Base-by-base conservation (phyloP, 2,329 filamentous ascomycete species). In the Fusarium xyrophilum region DNA sequence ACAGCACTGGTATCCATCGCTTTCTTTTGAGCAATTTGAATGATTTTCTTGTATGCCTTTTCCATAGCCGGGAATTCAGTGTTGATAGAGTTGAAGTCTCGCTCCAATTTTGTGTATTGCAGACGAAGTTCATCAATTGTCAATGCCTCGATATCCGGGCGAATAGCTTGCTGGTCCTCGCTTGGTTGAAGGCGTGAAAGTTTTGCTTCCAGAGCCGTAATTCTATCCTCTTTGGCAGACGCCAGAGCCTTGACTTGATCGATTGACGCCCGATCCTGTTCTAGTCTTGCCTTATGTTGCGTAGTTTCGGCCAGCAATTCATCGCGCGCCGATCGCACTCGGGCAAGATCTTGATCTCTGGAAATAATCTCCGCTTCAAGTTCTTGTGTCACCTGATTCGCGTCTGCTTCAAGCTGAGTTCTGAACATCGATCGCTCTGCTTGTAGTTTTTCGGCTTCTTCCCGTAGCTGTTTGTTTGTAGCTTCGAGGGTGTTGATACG, bases 401-500 rank as follows among this genome's bases (percentile, higher is more conserved):
- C 87, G 78, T 99, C 96, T 23, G 89, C 88, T 72, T 97, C 92
- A 11, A 98, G 82, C 73, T 94, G 90, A 36, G 87, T 88, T 56
- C 93, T 91, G 77, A 93, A 97, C 14, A 89, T 85, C 7, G 92
- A 93, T 57, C 96, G 85, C 77, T 99, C 96, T 3, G 92, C 89
- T 73, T 95, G 92, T 52, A 94, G 82, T 76, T 91, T 96, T 74
- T 95, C 90, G 9, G 92, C 90, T 74, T 97, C 93, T 77, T 97
- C 91, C 36, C 91, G 89, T 32, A 98, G 79, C 70, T 93, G 90
- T 63, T 91, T 89, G 77, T 97, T 97, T 15, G 90, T 91, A 6
- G 93, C 93, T 79, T 98, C 95, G 17, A 98, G 81, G 73, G 95
- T 90, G 77, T 99, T 99, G 74, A 97, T 89, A 38, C 93, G 90